A percentile compares a stretch with the other conserved stretches of the same genome.
phyloP scores from a whole-genome alignment of 345 rosid genomes.

The Atalantia buxifolia region DNA sequence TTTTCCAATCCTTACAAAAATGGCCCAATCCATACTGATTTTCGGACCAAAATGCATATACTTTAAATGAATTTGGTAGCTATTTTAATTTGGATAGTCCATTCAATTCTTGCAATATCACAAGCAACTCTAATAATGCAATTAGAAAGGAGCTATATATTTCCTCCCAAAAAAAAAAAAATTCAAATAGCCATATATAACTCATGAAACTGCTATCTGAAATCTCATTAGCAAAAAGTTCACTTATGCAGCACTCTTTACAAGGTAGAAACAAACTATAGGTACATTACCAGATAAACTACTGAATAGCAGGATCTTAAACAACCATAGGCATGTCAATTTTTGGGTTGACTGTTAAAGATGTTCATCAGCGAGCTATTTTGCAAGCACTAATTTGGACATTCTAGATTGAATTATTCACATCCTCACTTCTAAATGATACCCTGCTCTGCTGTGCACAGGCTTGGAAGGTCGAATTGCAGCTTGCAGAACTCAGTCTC shows the following conservation, averaged over 20 bases:
- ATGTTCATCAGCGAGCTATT: not conserved
- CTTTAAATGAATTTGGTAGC: not conserved
- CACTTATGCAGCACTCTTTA: not conserved
- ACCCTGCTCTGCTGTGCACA: not conserved
- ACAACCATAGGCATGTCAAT: not conserved
- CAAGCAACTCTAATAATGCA: not conserved
- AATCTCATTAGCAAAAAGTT: not conserved
- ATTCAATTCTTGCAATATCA: not conserved
- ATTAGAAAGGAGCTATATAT: not conserved
- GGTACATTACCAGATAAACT: not conserved
- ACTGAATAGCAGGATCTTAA: not conserved
- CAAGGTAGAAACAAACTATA: not conserved
- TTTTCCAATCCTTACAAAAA: no score
- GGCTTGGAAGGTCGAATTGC: not conserved
- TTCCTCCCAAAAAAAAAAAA: no score
- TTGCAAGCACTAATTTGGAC: not conserved
- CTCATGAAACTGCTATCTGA: not conserved
- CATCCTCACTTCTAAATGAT: not conserved
- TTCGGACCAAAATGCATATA: no score
- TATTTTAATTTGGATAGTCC: not conserved
- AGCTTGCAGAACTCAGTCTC: constrained; percentile 8
- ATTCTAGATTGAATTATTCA: not conserved
- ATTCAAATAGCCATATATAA: not conserved
- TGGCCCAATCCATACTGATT: no score
- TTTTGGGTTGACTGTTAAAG: not conserved